A percentile compares a stretch with the other conserved stretches of the same genome.
phyloP scores from a whole-genome alignment of 2,329 filamentous ascomycete species.

The Cryphonectria parasitica region DNA sequence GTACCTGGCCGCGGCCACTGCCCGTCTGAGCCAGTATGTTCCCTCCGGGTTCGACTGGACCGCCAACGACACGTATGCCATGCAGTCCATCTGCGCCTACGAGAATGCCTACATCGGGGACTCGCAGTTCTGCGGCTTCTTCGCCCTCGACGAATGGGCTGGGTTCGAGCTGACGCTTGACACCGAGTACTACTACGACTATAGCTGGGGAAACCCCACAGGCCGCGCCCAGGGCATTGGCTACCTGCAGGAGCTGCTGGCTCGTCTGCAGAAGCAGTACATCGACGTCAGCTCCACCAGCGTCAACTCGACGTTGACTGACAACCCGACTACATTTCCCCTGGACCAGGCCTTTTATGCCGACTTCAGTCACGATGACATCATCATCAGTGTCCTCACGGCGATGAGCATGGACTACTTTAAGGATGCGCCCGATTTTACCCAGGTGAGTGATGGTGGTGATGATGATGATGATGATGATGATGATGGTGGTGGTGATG shows the following conservation, averaged over 20 bases:
- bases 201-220: constrained; percentile 51
- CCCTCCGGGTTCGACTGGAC: constrained; percentile 53
- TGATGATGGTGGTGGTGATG: too few relatives aligned
- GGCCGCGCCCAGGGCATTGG: constrained; percentile 57
- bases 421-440: constrained; percentile 48
- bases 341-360: constrained; percentile 53
- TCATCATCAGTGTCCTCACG: constrained; percentile 53
- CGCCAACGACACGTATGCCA: constrained; percentile 53
- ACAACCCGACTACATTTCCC: constrained; percentile 51
- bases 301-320: constrained; percentile 54
- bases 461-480: neutral
- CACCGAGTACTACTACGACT: constrained; percentile 54
- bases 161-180: constrained; percentile 58
- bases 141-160: constrained; percentile 58
- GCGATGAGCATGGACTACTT: constrained; percentile 60
- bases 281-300: constrained; percentile 53
- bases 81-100: constrained; percentile 59
- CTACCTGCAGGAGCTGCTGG: constrained; percentile 55
- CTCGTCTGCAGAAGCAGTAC: constrained; percentile 50
- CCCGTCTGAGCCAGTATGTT: constrained; percentile 50
- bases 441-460: neutral
- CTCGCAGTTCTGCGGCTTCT: constrained; percentile 56
- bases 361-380: constrained; percentile 58
- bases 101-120: constrained; percentile 53
- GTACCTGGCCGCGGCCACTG: constrained; percentile 43